phyloP scores from a whole-genome alignment of 306 rosid species.

The Acacia melanoxylon region DNA sequence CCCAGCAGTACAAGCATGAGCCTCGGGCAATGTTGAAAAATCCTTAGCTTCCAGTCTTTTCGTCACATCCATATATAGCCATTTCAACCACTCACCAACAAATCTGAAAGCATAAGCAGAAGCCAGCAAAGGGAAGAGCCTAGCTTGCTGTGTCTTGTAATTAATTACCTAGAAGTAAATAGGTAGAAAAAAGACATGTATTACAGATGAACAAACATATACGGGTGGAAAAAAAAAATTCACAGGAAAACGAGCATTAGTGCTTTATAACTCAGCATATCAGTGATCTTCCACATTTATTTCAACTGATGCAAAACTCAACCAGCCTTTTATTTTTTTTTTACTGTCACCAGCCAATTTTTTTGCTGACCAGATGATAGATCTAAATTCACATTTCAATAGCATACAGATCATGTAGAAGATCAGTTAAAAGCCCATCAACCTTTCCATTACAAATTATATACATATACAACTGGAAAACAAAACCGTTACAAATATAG shows the following conservation, averaged over 20 bases:
- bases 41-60: conserved; percentile 78
- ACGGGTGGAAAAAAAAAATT: conserved; percentile 10
- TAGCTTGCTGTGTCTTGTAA: conserved; percentile 94
- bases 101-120: conserved; percentile 98
- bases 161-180: conserved; percentile 74
- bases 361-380: conserved; percentile 15
- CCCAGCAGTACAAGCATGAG: conserved; percentile 99
- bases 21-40: conserved; percentile 93
- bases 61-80: conserved; percentile 94
- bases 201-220: conserved; percentile 13
- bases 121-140: conserved; percentile 97
- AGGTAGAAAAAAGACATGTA: conserved; percentile 22
- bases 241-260: neutral
- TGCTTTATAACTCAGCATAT: neutral
- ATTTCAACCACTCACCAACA: conserved; percentile 97
- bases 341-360: neutral
- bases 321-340: neutral
- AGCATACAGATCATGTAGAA: conserved; percentile 17
- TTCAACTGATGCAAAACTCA: conserved; percentile 12
- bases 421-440: conserved; percentile 3
- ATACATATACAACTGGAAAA: neutral
- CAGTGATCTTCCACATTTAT: neutral
- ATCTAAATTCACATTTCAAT: conserved; percentile 13
- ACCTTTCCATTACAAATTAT: conserved; percentile 15
- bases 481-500: conserved; percentile 5